Base-by-base conservation (phyloP, 192 early-diverging fungal genomes). In the Coemansia sp. region DNA sequence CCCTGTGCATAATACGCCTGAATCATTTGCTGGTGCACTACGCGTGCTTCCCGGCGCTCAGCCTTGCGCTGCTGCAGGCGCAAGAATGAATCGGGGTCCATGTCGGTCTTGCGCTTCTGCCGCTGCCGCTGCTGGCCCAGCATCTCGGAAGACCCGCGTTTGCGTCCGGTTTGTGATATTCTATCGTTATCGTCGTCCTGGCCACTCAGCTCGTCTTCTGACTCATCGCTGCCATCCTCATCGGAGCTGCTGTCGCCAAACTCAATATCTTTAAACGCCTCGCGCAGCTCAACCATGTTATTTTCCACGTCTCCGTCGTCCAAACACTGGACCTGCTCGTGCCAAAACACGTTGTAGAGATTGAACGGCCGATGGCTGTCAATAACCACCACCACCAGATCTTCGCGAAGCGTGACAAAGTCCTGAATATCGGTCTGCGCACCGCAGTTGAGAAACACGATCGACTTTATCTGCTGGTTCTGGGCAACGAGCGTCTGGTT, bases 291-390 rank as follows among this genome's bases (percentile, higher is more conserved):
- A 0, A 49, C 58, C 68, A 91, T 81, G n/a, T 85, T 79, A 28
- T 75, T 80, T 27, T 92, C 91, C 7, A 89, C 80, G 33, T 90
- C 88, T n/a, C 86, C 88, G 56, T 95, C 92, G 60, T 94, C 94
- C 67, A 96, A 79, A 19, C 94, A 87, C 46, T 87, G 84, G 9
- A 98, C 81, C 61, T 92, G 86, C 28, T 88, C 86, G 49, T 86
- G 81, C 64, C 83, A 82, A 58, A 85, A 92, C 11, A 95, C 64
- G 56, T 92, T 93, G 33, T 89, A 85, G 18, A 98, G 82, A 57
- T 95, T 89, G 24, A 92, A 79, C 18, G 95, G 95, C 43, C 95
- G 73, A 58, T 92, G 94, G 49, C 88, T 91, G 56, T 98, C 95
- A 43, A 95, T 76, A 3, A 98, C 81, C 56, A 93, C 85, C 5